Base-by-base conservation (phyloP, 441 rosid genomes). In the Geranium incanum region DNA sequence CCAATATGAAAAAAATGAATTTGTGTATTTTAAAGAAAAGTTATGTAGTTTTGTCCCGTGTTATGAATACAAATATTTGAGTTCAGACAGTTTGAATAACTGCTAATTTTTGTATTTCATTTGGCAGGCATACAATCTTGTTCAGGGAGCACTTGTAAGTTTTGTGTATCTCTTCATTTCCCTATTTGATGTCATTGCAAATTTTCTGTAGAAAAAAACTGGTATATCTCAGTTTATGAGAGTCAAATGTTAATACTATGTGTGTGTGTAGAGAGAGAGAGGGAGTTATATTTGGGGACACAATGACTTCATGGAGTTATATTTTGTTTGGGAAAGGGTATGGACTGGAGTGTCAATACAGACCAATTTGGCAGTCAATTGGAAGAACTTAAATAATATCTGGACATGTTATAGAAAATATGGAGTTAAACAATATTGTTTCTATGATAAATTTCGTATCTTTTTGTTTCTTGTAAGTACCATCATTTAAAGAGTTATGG, bases 81-180 rank as follows among this genome's bases (percentile, higher is more conserved):
- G 50, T 39, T 45, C 52, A 45, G 52, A 15, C 23, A 55, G 19
- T 55, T 55, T 55, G 16, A 55, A 15, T 5, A n/a, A 15, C 23
- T 55, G 62, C 6, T 6, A n/a, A 3, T n/a, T 43, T 43, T 55
- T 55, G 62, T 55, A 45, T 45, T 55, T 21, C 62, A 55, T n/a
- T 55, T 55, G 19, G 80, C 88, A 91, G 97, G 97, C 90, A 6
- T 88, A 88, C 70, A 97, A 94, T 76, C 89, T 94, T 78, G 90
- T 94, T 79, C 98, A 91, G 85, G 98, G 97, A 37, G 79, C 81
- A 62, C 92, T 83, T 73, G 98, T 94, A 86, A 84, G 96, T 86
- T 68, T 65, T 72, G 39, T 77, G 45, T 28, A 3, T 57, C 71
- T 63, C 33, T 63, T 18, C 21, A 15, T 67, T 37, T 67, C 18